Evolutionary conservation across 305 asterid genomes (phyloP).

Genomic region (Rubia balearica): DNA sequence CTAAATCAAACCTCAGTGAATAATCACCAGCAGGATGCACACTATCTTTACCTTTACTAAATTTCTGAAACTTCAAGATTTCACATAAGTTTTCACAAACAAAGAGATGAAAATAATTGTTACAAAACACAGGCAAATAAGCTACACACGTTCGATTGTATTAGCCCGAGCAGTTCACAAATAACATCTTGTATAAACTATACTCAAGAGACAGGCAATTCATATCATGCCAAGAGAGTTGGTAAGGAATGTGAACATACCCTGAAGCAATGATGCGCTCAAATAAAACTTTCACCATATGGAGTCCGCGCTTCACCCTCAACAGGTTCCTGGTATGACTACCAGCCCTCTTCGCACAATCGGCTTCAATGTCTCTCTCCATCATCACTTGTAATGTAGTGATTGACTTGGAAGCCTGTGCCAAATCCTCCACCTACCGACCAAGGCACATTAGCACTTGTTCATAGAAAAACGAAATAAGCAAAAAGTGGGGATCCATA

Average conservation of each 20-base stretch:
- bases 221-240: not conserved
- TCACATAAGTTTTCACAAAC: not conserved
- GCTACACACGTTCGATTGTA: not conserved
- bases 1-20: not conserved
- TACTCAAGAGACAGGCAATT: too few species aligned
- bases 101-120: not conserved
- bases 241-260: slow-evolving; percentile 35
- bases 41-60: not conserved
- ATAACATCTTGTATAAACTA: not conserved
- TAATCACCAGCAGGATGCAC: not conserved
- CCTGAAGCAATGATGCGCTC: slow-evolving; percentile 67
- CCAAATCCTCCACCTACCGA: slow-evolving; percentile 67
- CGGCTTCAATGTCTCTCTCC: slow-evolving; percentile 59
- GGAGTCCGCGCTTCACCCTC: slow-evolving; percentile 90
- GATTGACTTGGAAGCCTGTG: slow-evolving; percentile 64
- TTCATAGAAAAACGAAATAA: not conserved
- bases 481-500: slow-evolving; percentile 13
- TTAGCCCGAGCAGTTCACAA: not conserved
- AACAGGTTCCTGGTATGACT: slow-evolving; percentile 91
- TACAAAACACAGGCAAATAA: not conserved
- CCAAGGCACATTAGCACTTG: not conserved
- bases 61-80: not conserved
- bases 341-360: slow-evolving; percentile 68
- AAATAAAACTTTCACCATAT: slow-evolving; percentile 84
- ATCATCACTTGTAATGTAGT: slow-evolving; percentile 58